Conservation (phyloP, 2,329 filamentous ascomycete species). For the Plenodomus lindquistii region DNA sequence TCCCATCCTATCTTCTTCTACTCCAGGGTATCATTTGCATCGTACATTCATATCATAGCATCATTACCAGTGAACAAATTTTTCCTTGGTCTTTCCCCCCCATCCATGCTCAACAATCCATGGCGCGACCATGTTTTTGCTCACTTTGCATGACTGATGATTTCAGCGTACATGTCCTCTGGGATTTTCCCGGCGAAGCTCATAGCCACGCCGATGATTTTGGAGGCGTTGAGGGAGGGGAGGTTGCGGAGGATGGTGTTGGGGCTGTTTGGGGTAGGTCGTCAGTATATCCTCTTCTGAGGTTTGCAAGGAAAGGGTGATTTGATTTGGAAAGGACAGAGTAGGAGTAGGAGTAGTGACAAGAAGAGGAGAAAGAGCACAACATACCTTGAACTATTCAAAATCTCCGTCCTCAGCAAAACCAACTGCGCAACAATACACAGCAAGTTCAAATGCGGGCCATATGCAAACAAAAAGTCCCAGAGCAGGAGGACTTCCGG, state of each 20-base stretch:
- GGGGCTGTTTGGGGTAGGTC: slow-evolving; percentile 62
- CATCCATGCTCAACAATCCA: too few relatives aligned
- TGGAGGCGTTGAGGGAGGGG: slow-evolving; percentile 78
- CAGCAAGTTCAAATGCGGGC: slow-evolving; percentile 89
- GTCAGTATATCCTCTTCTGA: slow-evolving; percentile 18
- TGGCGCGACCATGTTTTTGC: too few relatives aligned
- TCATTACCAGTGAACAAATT: too few relatives aligned
- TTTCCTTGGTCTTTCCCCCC: too few relatives aligned
- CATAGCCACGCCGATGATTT: slow-evolving; percentile 83
- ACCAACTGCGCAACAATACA: slow-evolving; percentile 96
- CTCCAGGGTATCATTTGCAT: too few relatives aligned
- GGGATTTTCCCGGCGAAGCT: slow-evolving; percentile 89
- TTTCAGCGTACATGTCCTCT: slow-evolving; percentile 85
- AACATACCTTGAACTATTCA: slow-evolving; percentile 78
- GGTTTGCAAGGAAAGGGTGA: too few relatives aligned
- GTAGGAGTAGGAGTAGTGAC: too few relatives aligned
- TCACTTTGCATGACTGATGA: slow-evolving; percentile 83
- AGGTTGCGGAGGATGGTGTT: slow-evolving; percentile 91
- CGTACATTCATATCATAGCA: too few relatives aligned
- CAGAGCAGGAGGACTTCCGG: slow-evolving; percentile 91
- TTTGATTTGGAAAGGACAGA: too few relatives aligned
- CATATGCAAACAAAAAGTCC: slow-evolving; percentile 97
- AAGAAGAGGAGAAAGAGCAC: background rate
- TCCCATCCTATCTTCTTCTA: too few relatives aligned
- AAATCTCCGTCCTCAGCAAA: slow-evolving; percentile 79